Conservation (phyloP, 164 flowering plant genomes). For the Magnolia changhungtana region DNA sequence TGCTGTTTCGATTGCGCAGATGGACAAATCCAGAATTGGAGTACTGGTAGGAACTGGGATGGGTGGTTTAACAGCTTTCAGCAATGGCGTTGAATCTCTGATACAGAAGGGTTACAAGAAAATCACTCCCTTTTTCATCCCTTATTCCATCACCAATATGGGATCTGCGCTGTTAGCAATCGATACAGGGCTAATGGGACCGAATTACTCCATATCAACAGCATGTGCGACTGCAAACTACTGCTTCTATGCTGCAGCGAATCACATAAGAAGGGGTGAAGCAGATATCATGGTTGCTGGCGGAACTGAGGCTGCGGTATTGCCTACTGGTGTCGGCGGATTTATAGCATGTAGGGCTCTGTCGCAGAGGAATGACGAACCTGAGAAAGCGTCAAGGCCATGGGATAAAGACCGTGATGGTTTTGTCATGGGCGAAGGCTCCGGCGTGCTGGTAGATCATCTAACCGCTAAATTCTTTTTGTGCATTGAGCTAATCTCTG, state of each 20-base stretch:
- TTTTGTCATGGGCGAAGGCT: constrained; percentile 78
- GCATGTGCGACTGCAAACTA: constrained; percentile 82
- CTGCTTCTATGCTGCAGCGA: constrained; percentile 72
- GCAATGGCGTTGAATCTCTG: constrained; percentile 54
- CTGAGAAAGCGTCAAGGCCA: constrained; percentile 24
- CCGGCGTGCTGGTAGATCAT: constrained; percentile 60
- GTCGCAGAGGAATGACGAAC: constrained; percentile 39
- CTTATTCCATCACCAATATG: constrained; percentile 73
- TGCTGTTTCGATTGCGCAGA: constrained; percentile 26
- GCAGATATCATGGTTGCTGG: constrained; percentile 25
- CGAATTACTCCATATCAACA: constrained; percentile 71
- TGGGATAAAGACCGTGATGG: constrained; percentile 38
- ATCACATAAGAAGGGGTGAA: constrained; percentile 46
- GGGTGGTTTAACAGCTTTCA: constrained; percentile 67
- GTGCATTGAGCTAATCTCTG: too few species aligned
- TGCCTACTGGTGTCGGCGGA: constrained; percentile 35
- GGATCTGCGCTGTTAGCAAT: constrained; percentile 78
- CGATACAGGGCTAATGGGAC: constrained; percentile 73
- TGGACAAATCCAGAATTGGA: constrained; percentile 40
- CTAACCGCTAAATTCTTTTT: too few species aligned
- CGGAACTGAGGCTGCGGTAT: constrained; percentile 23
- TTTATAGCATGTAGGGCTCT: constrained; percentile 75
- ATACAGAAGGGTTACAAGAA: constrained; percentile 56
- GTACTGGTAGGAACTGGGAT: constrained; percentile 60
- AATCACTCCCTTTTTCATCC: constrained; percentile 70